These are phyloP conservation scores for Erysimum cheiri DNA, from an alignment of 441 rosid genomes.

Conservation along the genomic window DNA sequence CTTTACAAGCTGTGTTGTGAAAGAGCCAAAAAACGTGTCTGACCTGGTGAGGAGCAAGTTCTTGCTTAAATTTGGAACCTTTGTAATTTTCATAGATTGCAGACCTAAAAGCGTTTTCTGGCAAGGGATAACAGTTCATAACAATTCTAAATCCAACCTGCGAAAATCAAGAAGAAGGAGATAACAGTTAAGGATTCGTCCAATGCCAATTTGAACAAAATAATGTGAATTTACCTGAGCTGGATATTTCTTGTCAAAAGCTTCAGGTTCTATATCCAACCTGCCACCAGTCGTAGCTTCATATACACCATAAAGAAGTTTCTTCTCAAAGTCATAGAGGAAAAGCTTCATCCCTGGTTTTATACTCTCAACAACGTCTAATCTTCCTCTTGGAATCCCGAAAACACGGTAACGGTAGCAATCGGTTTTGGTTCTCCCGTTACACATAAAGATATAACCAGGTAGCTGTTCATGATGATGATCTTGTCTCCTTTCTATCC, in stretches of 20 bases:
- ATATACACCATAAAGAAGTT: conserved; percentile 57
- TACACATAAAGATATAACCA: conserved; percentile 64
- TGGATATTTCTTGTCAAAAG: conserved; percentile 49
- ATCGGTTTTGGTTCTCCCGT: conserved; percentile 52
- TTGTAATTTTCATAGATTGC: conserved; percentile 54
- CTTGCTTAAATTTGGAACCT: conserved; percentile 56
- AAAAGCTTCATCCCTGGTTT: conserved; percentile 60
- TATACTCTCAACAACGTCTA: conserved; percentile 44
- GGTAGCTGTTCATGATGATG: conserved; percentile 40
- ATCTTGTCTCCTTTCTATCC: conserved; percentile 22
- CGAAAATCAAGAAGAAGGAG: conserved; percentile 16
- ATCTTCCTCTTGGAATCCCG: conserved; percentile 51
- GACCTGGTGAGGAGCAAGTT: conserved; percentile 57
- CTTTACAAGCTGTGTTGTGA: conserved; percentile 1
- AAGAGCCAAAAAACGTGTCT: conserved; percentile 31
- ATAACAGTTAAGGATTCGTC: background rate
- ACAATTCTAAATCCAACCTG: conserved; percentile 62
- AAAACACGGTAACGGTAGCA: conserved; percentile 56
- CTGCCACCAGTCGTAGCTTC: conserved; percentile 55
- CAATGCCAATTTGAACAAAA: background rate
- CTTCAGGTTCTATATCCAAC: conserved; percentile 48
- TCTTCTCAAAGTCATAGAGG: conserved; percentile 58
- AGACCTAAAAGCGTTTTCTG: conserved; percentile 52
- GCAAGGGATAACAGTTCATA: conserved; percentile 58
- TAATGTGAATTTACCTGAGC: conserved; percentile 43